Conservation (phyloP, 2,329 filamentous ascomycete species). For the Verticillium longisporum region DNA sequence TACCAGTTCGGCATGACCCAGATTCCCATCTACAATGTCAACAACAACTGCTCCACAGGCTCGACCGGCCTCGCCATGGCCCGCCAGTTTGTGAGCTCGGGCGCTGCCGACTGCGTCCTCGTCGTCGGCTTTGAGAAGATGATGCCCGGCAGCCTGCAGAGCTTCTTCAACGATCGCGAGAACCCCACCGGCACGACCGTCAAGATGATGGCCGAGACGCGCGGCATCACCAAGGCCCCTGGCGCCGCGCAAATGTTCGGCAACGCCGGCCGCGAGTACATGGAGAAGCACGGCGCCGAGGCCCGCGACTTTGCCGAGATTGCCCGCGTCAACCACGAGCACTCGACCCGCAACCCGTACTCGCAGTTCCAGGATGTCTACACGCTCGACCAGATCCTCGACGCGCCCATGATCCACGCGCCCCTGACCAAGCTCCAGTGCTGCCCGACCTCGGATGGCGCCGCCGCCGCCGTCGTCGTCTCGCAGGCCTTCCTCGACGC, state of each 20-base stretch:
- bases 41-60: conserved; percentile 98
- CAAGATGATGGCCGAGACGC: conserved; percentile 75
- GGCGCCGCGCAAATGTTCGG: conserved; percentile 91
- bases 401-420: conserved; percentile 70
- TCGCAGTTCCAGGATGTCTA: conserved; percentile 96
- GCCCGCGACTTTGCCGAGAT: conserved; percentile 90
- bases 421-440: conserved; percentile 97
- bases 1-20: conserved; percentile 98
- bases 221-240: conserved; percentile 75
- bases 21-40: conserved; percentile 96
- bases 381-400: conserved; percentile 73
- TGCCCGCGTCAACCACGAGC: conserved; percentile 83
- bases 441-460: conserved; percentile 92
- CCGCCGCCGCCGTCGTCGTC: conserved; percentile 80
- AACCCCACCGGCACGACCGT: conserved; percentile 68
- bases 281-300: conserved; percentile 83
- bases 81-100: conserved; percentile 69
- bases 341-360: conserved; percentile 90
- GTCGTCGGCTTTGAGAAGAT: conserved; percentile 98
- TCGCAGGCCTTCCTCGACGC: conserved; percentile 84
- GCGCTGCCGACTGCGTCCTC: conserved; percentile 79
- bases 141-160: conserved; percentile 82
- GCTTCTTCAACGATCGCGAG: conserved; percentile 76
- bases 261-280: conserved; percentile 89
- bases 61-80: conserved; percentile 84